Percentiles rank a stretch among this genome's conserved stretches.
These are phyloP conservation scores for Backusella sp. DNA, from an alignment of 192 early-diverging fungal genomes.

Conservation along the genomic window DNA sequence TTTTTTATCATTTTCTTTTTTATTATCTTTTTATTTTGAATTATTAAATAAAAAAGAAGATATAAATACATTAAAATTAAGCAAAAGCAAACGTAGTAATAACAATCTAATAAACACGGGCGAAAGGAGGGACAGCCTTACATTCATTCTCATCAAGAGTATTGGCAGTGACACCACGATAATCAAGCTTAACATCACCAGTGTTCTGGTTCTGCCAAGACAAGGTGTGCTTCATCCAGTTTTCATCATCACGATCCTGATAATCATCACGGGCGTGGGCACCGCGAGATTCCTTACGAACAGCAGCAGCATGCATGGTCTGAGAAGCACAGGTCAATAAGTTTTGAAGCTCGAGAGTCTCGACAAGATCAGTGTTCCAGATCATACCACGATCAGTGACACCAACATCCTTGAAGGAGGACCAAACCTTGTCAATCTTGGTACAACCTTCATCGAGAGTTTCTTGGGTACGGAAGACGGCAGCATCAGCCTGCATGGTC, in stretches of 20 bases:
- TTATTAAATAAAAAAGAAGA: not conserved
- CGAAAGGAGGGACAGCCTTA: constrained; percentile 85
- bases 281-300: constrained; percentile 96
- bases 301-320: constrained; percentile 86
- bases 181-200: constrained; percentile 72
- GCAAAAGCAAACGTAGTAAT: not conserved
- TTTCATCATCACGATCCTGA: constrained; percentile 78
- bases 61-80: not conserved
- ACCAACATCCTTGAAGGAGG: constrained; percentile 78
- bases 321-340: constrained; percentile 93
- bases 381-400: constrained; percentile 91
- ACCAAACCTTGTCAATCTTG: constrained; percentile 83
- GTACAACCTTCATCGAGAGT: constrained; percentile 84
- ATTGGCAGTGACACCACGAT: constrained; percentile 73
- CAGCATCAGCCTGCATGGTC: constrained; percentile 96
- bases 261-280: constrained; percentile 98
- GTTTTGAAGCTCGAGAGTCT: constrained; percentile 97
- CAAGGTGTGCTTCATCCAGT: constrained; percentile 99
- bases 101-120: constrained; percentile 75
- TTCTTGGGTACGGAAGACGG: constrained; percentile 93
- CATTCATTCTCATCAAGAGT: constrained; percentile 95
- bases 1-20: not conserved
- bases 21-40: too few species aligned
- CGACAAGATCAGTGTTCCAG: constrained; percentile 98
- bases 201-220: constrained; percentile 88